Evolutionary conservation across 129 eudicot species (phyloP), one percentile per base, ranked within the genome.

Genomic region (Flaveria sonorensis): DNA sequence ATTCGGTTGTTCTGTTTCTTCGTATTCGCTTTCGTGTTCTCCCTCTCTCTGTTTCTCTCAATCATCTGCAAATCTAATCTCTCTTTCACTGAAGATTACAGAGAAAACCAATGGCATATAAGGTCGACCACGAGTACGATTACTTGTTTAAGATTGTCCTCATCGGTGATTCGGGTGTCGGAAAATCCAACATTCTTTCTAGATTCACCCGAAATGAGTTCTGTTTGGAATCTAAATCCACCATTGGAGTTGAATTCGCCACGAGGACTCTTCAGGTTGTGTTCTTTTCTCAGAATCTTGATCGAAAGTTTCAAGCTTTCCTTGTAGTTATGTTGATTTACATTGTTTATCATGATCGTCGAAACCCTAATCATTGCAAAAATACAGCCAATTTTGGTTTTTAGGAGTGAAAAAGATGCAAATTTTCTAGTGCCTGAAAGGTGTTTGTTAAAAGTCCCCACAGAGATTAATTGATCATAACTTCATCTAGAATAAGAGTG

Each of bases 191-290:
- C 52, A 91, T 91, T 20, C 87, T 91, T 79, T 86, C 97, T 12
- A 78, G 97, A 71, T 91, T 91, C 72, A 91, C 97, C 6, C 50
- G 97, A 13, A 91, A 91, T 77, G 97, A 91, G 78, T 91, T 91
- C 16, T 88, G 88, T 81, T 79, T 91, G 88, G 97, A 91, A 66
- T 91, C 97, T 15, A 91, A 91, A 79, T 91, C 97, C 71, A 91
- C 93, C 83, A 90, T 90, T 72, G 93, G 96, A 19, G 97, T 91
- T 72, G 97, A 91, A 81, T 91, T 91, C 73, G 97, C 97, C 9
- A 91, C 97, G 15, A 72, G 90, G 46, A 91, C 97, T 71, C 89
- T 91, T 53, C 94, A 88, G 94, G 97, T 89, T 72, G 21, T 57
- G 43, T 32, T 51, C 30, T 20, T 67, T 6, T 39, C 39, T 26